Conservation (phyloP, 106 monocot species). For the Dioscorea zingiberensis region DNA sequence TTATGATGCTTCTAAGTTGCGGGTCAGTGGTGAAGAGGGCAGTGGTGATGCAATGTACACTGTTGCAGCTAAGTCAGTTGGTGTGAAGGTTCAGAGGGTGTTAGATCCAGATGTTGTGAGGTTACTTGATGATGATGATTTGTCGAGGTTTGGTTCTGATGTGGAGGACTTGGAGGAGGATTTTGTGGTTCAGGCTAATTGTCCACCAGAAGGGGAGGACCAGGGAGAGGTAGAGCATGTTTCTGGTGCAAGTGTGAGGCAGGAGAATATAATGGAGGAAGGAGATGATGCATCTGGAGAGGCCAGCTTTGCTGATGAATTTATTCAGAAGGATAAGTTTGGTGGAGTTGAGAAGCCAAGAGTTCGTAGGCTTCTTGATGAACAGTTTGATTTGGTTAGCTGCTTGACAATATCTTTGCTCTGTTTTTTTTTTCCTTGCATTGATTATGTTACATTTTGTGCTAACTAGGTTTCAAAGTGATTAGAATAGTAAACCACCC, state of each 20-base stretch:
- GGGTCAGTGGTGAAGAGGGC: slow-evolving; percentile 19
- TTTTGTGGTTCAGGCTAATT: slow-evolving; percentile 76
- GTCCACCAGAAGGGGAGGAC: slow-evolving; percentile 19
- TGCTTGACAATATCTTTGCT: not conserved
- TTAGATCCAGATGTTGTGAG: slow-evolving; percentile 66
- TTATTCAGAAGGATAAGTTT: slow-evolving; percentile 6
- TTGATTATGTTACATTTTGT: no score
- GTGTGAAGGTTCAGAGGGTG: slow-evolving; percentile 54
- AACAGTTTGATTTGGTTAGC: slow-evolving; percentile 79
- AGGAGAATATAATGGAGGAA: not conserved
- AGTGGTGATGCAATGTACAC: slow-evolving; percentile 18
- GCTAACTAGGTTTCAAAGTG: no score
- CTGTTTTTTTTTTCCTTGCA: not conserved
- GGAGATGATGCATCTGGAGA: not conserved
- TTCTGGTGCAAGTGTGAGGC: slow-evolving; percentile 1
- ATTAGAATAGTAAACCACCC: no score
- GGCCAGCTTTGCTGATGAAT: slow-evolving; percentile 1
- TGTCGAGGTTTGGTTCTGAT: slow-evolving; percentile 78
- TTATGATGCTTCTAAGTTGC: slow-evolving; percentile 67
- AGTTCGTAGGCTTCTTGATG: slow-evolving; percentile 57
- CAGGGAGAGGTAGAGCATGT: not conserved
- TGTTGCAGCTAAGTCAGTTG: slow-evolving; percentile 50
- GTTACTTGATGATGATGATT: slow-evolving; percentile 66
- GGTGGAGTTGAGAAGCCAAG: slow-evolving; percentile 35
- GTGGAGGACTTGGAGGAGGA: slow-evolving; percentile 93